Percentiles rank a stretch among this genome's conserved stretches.
phyloP scores from a whole-genome alignment of 169 alveolate species.

The Babesia gibsoni region DNA sequence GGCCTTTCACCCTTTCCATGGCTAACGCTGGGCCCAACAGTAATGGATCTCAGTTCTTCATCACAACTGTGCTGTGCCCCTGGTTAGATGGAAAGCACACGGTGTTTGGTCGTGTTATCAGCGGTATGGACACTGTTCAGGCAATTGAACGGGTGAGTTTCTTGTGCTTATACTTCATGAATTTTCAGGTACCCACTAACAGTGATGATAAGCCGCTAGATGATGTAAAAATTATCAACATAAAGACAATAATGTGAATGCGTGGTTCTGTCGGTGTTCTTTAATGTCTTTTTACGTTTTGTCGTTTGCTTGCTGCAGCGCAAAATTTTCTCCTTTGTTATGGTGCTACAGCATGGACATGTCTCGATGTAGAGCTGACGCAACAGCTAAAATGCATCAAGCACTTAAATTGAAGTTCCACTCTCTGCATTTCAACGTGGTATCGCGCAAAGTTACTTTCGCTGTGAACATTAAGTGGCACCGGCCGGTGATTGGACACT shows the following conservation, averaged over 20 bases:
- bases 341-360: no score
- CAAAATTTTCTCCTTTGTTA: no score
- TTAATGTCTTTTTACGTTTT: neutral
- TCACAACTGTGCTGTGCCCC: conserved; percentile 94
- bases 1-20: conserved; percentile 95
- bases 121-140: conserved; percentile 91
- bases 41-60: conserved; percentile 96
- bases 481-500: no score
- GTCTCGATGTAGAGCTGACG: no score
- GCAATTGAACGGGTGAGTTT: conserved; percentile 85
- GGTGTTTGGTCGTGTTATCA: conserved; percentile 96
- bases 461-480: no score
- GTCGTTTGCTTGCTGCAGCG: no score
- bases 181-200: conserved; percentile 65
- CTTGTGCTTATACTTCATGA: neutral
- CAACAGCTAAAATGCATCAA: no score
- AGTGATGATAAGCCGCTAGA: conserved; percentile 74
- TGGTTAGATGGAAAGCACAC: conserved; percentile 98
- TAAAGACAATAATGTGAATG: conserved; percentile 49
- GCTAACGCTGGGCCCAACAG: conserved; percentile 99
- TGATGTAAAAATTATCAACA: conserved; percentile 69
- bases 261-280: neutral
- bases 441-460: no score
- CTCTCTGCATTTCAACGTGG: no score
- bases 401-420: no score